Conservation (phyloP, 441 rosid species). For the Populus trichocarpa region DNA sequence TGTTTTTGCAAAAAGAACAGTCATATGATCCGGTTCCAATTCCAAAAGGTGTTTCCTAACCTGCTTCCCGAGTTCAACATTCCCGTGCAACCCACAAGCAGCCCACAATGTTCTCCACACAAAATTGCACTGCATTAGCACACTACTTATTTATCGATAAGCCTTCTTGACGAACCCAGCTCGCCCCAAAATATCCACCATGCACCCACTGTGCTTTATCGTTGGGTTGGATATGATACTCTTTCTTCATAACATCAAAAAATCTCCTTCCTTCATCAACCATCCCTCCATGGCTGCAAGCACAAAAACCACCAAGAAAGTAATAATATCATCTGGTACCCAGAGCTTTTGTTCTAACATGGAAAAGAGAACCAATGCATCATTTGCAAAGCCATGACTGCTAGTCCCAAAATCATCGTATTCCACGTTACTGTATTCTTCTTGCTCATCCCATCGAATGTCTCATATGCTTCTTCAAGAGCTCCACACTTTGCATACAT, state of each 20-base stretch:
- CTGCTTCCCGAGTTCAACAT: slow-evolving; percentile 16
- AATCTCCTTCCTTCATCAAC: slow-evolving; percentile 19
- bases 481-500: slow-evolving; percentile 26
- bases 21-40: slow-evolving; percentile 12
- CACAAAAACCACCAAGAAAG: slow-evolving; percentile 21
- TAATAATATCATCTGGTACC: slow-evolving; percentile 16
- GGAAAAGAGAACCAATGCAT: slow-evolving; percentile 16
- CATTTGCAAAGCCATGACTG: slow-evolving; percentile 10
- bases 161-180: slow-evolving; percentile 25
- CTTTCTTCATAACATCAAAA: slow-evolving; percentile 15
- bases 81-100: slow-evolving; percentile 17
- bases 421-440: slow-evolving; percentile 19
- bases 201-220: slow-evolving; percentile 25
- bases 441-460: slow-evolving; percentile 5
- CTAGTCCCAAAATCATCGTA: slow-evolving; percentile 20
- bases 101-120: slow-evolving; percentile 21
- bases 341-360: not conserved
- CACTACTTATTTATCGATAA: slow-evolving; percentile 7
- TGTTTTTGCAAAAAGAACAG: slow-evolving; percentile 19
- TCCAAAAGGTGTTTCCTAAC: slow-evolving; percentile 3
- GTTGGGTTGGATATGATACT: slow-evolving; percentile 17
- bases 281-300: slow-evolving; percentile 22
- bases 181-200: slow-evolving; percentile 26
- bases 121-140: slow-evolving; percentile 16
- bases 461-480: slow-evolving; percentile 6